Evolutionary conservation across 2,329 filamentous ascomycete species (phyloP), one percentile per base, ranked within the genome.

Genomic region (Apiospora koreana): DNA sequence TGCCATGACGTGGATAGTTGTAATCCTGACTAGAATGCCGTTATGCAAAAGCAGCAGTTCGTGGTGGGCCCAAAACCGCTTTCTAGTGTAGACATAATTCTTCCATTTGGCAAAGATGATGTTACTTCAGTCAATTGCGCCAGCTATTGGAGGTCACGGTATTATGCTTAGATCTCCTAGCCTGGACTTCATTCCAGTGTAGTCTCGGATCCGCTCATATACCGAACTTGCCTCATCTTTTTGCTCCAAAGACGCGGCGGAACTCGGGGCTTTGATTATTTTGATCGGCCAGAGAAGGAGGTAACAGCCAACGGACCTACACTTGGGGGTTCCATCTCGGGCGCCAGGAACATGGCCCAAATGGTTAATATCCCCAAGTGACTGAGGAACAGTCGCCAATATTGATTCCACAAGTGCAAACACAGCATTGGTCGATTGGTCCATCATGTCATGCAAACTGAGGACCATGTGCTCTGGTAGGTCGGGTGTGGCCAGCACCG

Each of bases 201-300:
- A 80, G 21, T 82, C 78, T n/a, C 81, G 75, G 38, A 83, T 82
- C 58, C 78, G 75, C 21, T 80, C 80, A 75, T 81, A 83, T 0
- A 79, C 75, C 5, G 48, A 46, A 35, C 73, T 69, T 0, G 78
- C 79, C 3, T 68, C 71, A 10, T 67, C 66, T 65, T 77, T 81
- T 69, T 83, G 80, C 35, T 74, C 72, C 14, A 62, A 45, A 3
- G 75, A 77, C 0, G 77, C 76, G 2, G 72, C 69, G 25, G 71
- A 72, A 38, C 71, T 43, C 5, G 66, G 45, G 2, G 69, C 69
- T 71, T 83, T 82, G 54, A 79, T 74, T 25, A 80, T 78, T 28
- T 79, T 81, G 5, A 82, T 79, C 0, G 81, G 79, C 81, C 81
- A 83, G 0, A 83, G 74, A 2, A 82, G 76, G 9, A 83, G 74